phyloP scores from a whole-genome alignment of 108 stramenopile species.

The Parietichytrium sp. region DNA sequence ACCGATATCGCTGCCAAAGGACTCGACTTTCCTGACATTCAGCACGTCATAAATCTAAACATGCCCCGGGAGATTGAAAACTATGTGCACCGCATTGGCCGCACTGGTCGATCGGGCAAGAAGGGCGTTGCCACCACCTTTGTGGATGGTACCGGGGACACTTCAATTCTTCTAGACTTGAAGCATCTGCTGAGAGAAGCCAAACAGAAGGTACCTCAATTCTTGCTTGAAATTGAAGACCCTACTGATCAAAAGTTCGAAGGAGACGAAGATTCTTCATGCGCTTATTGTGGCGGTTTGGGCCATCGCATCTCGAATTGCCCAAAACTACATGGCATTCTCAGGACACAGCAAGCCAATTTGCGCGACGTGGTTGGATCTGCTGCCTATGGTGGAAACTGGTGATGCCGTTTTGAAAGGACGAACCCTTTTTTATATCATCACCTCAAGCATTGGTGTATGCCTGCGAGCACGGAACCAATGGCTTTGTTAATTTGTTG shows the following conservation, averaged over 20 bases:
- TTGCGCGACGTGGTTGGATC: not conserved
- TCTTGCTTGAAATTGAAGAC: conserved; percentile 93
- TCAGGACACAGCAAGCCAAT: not conserved
- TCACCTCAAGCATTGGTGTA: too few species aligned
- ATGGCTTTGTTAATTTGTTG: too few species aligned
- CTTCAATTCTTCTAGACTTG: conserved; percentile 87
- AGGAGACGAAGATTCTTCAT: conserved; percentile 63
- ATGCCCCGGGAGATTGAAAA: conserved; percentile 99
- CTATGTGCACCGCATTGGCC: conserved; percentile 87
- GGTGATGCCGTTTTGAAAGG: too few species aligned
- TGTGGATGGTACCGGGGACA: conserved; percentile 90
- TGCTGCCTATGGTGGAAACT: conserved; percentile 36
- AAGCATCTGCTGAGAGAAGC: conserved; percentile 96
- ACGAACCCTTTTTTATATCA: too few species aligned
- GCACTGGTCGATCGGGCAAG: conserved; percentile 97
- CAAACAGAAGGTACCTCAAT: conserved; percentile 95
- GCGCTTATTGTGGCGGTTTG: conserved; percentile 97
- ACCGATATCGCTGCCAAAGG: conserved; percentile 99
- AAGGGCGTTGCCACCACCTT: conserved; percentile 99
- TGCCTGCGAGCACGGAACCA: too few species aligned
- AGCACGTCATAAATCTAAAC: conserved; percentile 99
- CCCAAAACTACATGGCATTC: conserved; percentile 74
- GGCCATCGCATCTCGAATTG: conserved; percentile 97
- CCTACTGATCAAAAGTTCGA: conserved; percentile 73
- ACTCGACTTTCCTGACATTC: conserved; percentile 93